Percentiles rank a stretch among this genome's conserved stretches.
These are phyloP conservation scores for Mortierella sp. DNA, from an alignment of 371 early-diverging fungal species.

Conservation along the genomic window DNA sequence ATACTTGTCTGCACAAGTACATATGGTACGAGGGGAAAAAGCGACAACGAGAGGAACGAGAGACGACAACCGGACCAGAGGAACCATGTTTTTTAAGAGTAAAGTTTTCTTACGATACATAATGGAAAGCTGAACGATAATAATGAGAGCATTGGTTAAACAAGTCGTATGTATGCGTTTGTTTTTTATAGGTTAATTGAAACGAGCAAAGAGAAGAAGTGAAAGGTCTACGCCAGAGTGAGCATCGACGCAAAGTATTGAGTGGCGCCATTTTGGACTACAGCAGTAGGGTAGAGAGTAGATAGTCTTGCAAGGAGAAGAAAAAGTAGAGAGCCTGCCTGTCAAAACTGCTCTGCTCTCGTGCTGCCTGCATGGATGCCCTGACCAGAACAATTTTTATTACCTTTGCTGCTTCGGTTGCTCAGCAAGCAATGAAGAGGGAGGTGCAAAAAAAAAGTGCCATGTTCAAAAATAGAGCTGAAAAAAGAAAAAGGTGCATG, in stretches of 20 bases:
- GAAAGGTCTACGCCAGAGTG: slow-evolving; percentile 2
- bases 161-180: not conserved
- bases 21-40: too few relatives aligned
- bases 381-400: not conserved
- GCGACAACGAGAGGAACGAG: too few relatives aligned
- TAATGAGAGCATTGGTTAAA: too few relatives aligned
- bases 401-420: not conserved
- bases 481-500: not conserved
- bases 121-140: too few relatives aligned
- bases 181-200: slow-evolving; percentile 8
- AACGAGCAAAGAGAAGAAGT: not conserved
- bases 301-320: too few relatives aligned
- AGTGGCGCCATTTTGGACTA: too few relatives aligned
- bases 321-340: not conserved
- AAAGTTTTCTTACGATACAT: too few relatives aligned
- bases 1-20: too few relatives aligned
- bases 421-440: not conserved
- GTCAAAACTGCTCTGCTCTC: not conserved
- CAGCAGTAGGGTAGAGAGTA: too few relatives aligned
- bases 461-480: slow-evolving; percentile 7
- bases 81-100: too few relatives aligned
- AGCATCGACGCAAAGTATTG: not conserved
- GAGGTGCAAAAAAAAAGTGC: not conserved
- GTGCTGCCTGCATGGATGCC: slow-evolving; percentile 1
- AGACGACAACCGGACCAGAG: too few relatives aligned